Base-by-base conservation (phyloP, 1,139 yeast species). In the Lodderomyces beijingensis region DNA sequence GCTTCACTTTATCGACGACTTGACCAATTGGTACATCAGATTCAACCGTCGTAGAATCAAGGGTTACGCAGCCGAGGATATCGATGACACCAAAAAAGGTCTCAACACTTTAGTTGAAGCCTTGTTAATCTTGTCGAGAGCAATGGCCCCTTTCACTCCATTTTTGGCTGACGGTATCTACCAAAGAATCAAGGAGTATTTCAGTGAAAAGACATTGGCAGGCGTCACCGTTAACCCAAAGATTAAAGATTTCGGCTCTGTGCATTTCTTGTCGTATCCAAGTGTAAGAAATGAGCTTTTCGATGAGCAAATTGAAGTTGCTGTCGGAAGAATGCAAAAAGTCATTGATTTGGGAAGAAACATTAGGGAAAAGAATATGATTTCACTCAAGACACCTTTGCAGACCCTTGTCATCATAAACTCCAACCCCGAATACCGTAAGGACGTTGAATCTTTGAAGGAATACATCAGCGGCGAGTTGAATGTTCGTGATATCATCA, bases 131-230 rank as follows among this genome's bases (percentile, higher is more conserved):
- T 78, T 93, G 52, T 84, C 79, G 29, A 79, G 96, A 58, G 93
- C 96, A 30, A 89, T 93, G 96, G 97, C 98, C 39, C 98, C 99
- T 44, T 93, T 93, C 66, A 88, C 97, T 34, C 99, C 99, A 42
- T 93, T 82, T 73, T 71, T 93, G 59, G 73, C 97, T 34, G 99
- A 93, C 55, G 78, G 79, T 50, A 84, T 93, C 48, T 93, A 88
- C 65, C 82, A 79, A 56, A 80, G 77, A 61, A 64, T 93, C 59
- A 76, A 70, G 55, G 69, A 66, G 26, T 77, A 67, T 50, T 80
- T 87, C 59, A 59, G 74, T 15, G 67, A 60, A 22, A 76, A 71
- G 31, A 74, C 73, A 26, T 71, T 80, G 48, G 65, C 60, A 29
- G 51, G 65, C 36, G 53, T 54, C 41, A 49, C 57, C 34, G 63